These are phyloP conservation scores for Capsicum chinense DNA, from an alignment of 257 asterid genomes.

Conservation along the genomic window DNA sequence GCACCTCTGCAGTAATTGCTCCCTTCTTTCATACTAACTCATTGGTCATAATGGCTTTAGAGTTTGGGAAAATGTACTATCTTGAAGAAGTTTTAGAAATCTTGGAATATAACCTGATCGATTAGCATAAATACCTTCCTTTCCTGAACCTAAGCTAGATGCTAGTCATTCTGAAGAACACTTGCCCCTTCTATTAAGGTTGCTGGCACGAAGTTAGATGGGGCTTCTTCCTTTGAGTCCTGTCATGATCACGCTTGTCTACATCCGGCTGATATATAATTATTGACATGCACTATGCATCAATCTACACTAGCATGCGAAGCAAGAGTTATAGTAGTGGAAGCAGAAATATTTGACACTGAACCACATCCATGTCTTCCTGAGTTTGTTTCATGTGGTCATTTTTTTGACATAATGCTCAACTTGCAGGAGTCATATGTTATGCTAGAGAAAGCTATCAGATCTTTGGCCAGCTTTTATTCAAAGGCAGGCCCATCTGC, in stretches of 20 bases:
- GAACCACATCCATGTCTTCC: slow-evolving; percentile 1
- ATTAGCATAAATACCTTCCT: neutral
- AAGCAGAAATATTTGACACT: neutral
- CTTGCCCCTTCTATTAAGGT: neutral
- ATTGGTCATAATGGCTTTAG: neutral
- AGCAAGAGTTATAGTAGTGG: neutral
- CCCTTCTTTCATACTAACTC: neutral
- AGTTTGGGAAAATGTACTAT: neutral
- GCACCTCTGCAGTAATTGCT: neutral
- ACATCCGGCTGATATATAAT: neutral
- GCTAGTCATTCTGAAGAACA: neutral
- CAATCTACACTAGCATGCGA: neutral
- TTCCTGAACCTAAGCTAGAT: neutral
- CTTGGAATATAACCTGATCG: neutral
- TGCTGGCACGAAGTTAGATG: neutral
- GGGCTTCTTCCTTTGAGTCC: neutral
- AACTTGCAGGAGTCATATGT: slow-evolving; percentile 78
- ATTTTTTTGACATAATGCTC: neutral
- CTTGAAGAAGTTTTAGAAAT: neutral
- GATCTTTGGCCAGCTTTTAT: slow-evolving; percentile 81
- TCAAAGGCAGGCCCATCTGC: slow-evolving; percentile 95
- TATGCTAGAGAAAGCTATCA: slow-evolving; percentile 80
- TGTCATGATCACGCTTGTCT: neutral
- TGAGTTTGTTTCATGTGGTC: neutral
- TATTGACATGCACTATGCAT: slow-evolving; percentile 7